These are phyloP conservation scores for Kwoniella mangroviensis DNA, from an alignment of 768 basidiomycete genomes.

Conservation along the genomic window DNA sequence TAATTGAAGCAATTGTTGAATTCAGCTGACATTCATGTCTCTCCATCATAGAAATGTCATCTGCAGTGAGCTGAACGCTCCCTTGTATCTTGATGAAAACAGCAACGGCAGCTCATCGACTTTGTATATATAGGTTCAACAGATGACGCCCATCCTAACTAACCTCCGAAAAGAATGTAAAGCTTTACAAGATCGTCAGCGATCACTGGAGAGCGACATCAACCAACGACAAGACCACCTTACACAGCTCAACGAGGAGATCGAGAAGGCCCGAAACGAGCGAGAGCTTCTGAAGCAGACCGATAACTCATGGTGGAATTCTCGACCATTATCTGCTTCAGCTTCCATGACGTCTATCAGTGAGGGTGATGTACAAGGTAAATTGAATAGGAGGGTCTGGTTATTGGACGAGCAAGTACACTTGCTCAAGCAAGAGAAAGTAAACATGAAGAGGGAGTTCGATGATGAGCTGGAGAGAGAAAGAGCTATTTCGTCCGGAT, in stretches of 20 bases:
- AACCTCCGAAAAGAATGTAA: constrained; percentile 24
- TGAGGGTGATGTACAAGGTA: constrained; percentile 27
- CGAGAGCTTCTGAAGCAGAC: no score
- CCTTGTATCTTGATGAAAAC: no score
- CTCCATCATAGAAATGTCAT: neutral
- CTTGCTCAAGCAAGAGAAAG: constrained; percentile 10
- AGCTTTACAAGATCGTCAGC: constrained; percentile 15
- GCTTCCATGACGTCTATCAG: constrained; percentile 2
- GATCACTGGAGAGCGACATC: constrained; percentile 14
- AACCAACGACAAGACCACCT: neutral
- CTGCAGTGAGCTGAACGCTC: neutral
- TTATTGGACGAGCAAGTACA: constrained; percentile 24
- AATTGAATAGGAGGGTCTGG: constrained; percentile 31
- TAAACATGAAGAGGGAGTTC: constrained; percentile 11
- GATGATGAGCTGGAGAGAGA: constrained; percentile 30
- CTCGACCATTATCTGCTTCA: constrained; percentile 12
- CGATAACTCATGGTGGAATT: constrained; percentile 22
- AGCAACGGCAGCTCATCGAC: neutral
- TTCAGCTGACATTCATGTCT: neutral
- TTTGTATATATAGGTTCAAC: neutral
- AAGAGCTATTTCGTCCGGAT: constrained; percentile 30
- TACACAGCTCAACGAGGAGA: constrained; percentile 14
- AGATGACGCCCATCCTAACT: constrained; percentile 2
- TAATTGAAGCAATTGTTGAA: neutral
- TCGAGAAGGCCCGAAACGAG: constrained; percentile 6